Base-by-base conservation (phyloP, 805 yeast species). In the Wickerhamiella dianesei region DNA sequence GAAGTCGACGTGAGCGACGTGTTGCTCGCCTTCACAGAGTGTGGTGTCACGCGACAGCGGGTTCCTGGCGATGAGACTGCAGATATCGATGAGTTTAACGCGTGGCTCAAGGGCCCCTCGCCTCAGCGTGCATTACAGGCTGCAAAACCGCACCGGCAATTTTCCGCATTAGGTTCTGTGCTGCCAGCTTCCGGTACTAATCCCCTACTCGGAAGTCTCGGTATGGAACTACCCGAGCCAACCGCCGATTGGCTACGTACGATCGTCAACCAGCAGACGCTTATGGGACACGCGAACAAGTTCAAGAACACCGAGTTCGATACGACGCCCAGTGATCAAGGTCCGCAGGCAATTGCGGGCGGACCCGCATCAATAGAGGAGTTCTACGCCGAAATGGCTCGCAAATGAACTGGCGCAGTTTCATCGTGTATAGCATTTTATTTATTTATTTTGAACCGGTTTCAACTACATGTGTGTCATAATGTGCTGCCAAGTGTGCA, bases 1-100 rank as follows among this genome's bases (percentile, higher is more conserved):
- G 71, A 68, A 12, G 68, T 77, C 3, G 68, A 61, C 14, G 60
- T 83, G 2, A 80, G 77, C 50, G 97, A 89, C 59, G 68, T 84
- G 4, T 66, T 84, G 16, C 76, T 77, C 57, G 86, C 92, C 0
- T 69, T 88, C 64, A 70, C 75, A 29, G 76, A 77, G 49, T 61
- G 76, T 19, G 82, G 80, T 14, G 64, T 82, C 40, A 64, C 86
- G 16, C 74, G 75, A 40, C 87, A 89, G 0, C 68, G 77, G 50
- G 65, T 70, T 2, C 67, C 70, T 42, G 65, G 67, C 3, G 59
- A 67, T 1, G 71, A 73, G 19, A 66, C 66, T 45, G 61, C 52
- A 22, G 83, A 81, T 2, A 68, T 75, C 37, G 64, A 65, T 35
- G 67, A 68, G 25, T 75, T 79, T 52, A 65, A 75, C 48, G 64